phyloP scores from a whole-genome alignment of 495 filamentous ascomycete genomes.

The Aspergillus leporis region DNA sequence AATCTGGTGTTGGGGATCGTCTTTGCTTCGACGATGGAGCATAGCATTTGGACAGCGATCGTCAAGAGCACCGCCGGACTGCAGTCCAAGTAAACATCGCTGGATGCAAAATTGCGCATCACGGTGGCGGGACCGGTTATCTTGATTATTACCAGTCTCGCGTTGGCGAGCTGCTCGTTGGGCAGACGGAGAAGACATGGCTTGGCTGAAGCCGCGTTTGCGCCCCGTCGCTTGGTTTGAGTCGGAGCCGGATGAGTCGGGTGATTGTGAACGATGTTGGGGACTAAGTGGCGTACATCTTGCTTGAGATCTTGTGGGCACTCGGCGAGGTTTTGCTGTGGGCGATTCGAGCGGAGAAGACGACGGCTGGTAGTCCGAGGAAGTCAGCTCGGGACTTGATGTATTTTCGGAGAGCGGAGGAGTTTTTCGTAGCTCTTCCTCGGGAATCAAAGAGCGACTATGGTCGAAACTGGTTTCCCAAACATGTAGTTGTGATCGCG shows the following conservation, averaged over 20 bases:
- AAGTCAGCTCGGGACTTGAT: neutral
- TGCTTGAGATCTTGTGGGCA: neutral
- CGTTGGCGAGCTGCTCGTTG: neutral
- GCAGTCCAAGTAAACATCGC: conserved; percentile 43
- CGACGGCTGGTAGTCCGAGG: neutral
- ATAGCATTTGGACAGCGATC: conserved; percentile 41
- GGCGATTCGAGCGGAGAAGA: conserved; percentile 7
- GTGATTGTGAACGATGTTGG: conserved; percentile 2
- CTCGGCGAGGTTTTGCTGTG: neutral
- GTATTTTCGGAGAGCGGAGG: conserved; percentile 8
- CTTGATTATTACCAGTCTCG: neutral
- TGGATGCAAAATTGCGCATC: conserved; percentile 42
- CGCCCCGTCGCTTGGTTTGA: conserved; percentile 22
- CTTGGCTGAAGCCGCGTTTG: conserved; percentile 1
- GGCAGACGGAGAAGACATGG: conserved; percentile 10
- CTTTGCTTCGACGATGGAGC: conserved; percentile 18
- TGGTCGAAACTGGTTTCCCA: conserved; percentile 28
- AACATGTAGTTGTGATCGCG: conserved; percentile 16
- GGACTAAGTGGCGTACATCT: neutral
- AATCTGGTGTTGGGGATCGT: neutral
- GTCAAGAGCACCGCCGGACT: conserved; percentile 36
- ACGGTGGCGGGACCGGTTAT: conserved; percentile 7
- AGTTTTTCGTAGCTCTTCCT: conserved; percentile 11
- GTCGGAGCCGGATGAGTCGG: conserved; percentile 25
- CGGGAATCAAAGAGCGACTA: conserved; percentile 23